These are phyloP conservation scores for Calamus simplicifolius DNA, from an alignment of 176 grass and related monocot species.

Conservation along the genomic window DNA sequence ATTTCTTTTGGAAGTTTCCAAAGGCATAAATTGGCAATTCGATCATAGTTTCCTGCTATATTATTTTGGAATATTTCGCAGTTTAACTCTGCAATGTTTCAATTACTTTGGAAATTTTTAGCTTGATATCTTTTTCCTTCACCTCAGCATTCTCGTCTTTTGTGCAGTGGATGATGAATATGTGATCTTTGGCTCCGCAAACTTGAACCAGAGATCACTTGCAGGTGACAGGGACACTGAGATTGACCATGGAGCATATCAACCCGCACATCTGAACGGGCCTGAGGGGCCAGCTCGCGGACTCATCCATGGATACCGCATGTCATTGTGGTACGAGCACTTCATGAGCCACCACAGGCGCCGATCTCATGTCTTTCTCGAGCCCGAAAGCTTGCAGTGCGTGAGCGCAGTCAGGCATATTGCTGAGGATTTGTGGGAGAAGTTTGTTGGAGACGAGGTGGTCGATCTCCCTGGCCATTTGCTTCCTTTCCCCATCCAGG, in stretches of 20 bases:
- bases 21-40: too few species aligned
- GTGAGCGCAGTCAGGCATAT: constrained; percentile 40
- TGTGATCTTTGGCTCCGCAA: constrained; percentile 78
- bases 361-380: constrained; percentile 10
- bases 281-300: constrained; percentile 20
- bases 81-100: too few species aligned
- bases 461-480: constrained; percentile 62
- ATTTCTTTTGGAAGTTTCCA: too few species aligned
- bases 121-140: background rate
- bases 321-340: constrained; percentile 92
- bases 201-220: constrained; percentile 91
- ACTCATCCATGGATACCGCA: constrained; percentile 50
- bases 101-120: too few species aligned
- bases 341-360: constrained; percentile 22
- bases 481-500: constrained; percentile 69
- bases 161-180: constrained; percentile 75
- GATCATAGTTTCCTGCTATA: too few species aligned
- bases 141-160: background rate
- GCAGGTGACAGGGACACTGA: constrained; percentile 76
- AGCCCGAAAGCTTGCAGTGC: constrained; percentile 62
- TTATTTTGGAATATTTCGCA: too few species aligned
- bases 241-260: constrained; percentile 88
- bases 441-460: constrained; percentile 41
- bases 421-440: constrained; percentile 48
- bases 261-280: constrained; percentile 67